phyloP scores from a whole-genome alignment of 106 monocot genomes.

The Allium cepa region DNA sequence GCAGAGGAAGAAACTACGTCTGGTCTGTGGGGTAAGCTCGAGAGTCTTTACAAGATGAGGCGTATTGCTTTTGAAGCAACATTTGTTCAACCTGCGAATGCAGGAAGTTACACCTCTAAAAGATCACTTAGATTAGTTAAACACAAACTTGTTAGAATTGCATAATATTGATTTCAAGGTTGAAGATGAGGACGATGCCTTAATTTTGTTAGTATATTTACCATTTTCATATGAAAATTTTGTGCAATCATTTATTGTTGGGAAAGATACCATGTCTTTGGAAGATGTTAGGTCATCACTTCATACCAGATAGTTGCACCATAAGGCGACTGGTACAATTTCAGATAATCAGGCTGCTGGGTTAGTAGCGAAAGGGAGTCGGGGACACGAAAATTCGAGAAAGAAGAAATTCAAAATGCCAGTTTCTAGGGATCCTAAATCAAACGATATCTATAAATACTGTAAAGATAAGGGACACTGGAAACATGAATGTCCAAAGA shows the following conservation, averaged over 20 bases:
- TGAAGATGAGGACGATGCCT: no score
- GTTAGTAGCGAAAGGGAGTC: constrained; percentile 1
- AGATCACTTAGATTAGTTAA: neutral
- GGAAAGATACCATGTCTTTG: neutral
- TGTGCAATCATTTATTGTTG: no score
- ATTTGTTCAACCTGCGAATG: neutral
- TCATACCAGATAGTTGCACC: neutral
- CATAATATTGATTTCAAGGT: no score
- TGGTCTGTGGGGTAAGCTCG: no score
- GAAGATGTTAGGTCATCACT: constrained; percentile 4
- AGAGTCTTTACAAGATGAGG: no score
- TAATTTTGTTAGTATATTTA: no score
- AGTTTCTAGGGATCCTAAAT: neutral
- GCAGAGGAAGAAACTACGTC: no score
- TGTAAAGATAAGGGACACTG: no score
- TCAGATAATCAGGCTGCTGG: neutral
- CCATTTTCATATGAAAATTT: no score
- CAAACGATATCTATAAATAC: no score
- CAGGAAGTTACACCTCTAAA: neutral
- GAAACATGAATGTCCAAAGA: no score
- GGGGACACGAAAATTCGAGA: neutral
- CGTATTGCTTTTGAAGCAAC: constrained; percentile 6
- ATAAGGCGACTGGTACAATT: constrained; percentile 1
- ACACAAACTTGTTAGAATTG: neutral
- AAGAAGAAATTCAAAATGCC: constrained; percentile 3